phyloP scores from a whole-genome alignment of 2,329 filamentous ascomycete genomes.

The Aspergillus phoenicis region DNA sequence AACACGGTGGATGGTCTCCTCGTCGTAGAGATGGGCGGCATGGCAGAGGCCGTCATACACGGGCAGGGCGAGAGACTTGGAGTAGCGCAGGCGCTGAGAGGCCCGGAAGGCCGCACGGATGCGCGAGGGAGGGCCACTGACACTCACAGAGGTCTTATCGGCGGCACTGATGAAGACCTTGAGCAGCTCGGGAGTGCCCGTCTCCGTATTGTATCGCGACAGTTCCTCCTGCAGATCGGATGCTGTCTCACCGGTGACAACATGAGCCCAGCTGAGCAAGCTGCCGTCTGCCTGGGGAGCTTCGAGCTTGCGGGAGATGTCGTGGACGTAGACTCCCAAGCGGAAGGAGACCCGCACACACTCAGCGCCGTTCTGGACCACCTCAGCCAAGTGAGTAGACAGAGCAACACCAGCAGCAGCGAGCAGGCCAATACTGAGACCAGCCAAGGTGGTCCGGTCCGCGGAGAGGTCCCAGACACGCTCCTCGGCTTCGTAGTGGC shows the following conservation, averaged over 20 bases:
- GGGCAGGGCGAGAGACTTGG: constrained; percentile 23
- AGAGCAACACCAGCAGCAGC: constrained; percentile 37
- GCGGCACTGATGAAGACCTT: constrained; percentile 26
- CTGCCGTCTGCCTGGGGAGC: too few species aligned
- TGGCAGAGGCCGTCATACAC: constrained; percentile 27
- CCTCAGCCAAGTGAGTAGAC: constrained; percentile 41
- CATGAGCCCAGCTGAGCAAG: too few species aligned
- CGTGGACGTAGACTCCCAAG: constrained; percentile 48
- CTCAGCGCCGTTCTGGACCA: constrained; percentile 47
- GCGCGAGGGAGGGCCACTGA: constrained; percentile 29
- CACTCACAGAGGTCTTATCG: constrained; percentile 23
- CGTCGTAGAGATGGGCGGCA: too few species aligned
- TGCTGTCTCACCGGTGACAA: too few species aligned
- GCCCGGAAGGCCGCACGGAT: constrained; percentile 20
- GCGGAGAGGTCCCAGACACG: too few species aligned
- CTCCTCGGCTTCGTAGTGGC: too few species aligned
- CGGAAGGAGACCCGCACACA: constrained; percentile 50
- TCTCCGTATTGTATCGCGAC: constrained; percentile 42
- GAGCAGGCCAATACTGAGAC: too few species aligned
- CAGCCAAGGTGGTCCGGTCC: too few species aligned
- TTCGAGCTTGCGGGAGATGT: constrained; percentile 30
- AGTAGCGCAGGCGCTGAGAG: constrained; percentile 19
- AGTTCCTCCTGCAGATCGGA: too few species aligned
- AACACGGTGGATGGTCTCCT: too few species aligned
- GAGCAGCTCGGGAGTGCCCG: constrained; percentile 8